phyloP scores from a whole-genome alignment of 2,329 filamentous ascomycete species.

The Fusarium pilosicola region DNA sequence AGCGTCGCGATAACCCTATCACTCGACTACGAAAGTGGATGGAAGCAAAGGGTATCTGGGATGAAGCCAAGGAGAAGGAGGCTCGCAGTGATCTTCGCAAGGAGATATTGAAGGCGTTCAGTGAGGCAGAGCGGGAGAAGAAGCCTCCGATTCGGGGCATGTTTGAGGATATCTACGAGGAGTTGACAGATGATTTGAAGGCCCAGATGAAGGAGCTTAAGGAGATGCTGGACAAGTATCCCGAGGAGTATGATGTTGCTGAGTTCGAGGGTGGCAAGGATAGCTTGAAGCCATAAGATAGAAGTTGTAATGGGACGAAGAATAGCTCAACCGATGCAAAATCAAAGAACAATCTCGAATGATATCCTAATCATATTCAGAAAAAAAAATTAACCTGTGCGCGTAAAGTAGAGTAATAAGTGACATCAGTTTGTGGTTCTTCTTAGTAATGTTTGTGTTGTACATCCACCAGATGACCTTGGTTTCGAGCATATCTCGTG shows the following conservation, averaged over 20 bases:
- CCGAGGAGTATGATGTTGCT: slow-evolving; percentile 87
- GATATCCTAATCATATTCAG: neutral
- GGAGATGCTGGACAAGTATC: slow-evolving; percentile 84
- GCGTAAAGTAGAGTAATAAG: neutral
- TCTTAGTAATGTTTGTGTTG: neutral
- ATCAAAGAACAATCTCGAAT: neutral
- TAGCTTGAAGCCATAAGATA: slow-evolving; percentile 59
- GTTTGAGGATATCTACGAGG: slow-evolving; percentile 92
- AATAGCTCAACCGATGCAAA: neutral
- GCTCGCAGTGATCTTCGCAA: slow-evolving; percentile 73
- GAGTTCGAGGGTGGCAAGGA: slow-evolving; percentile 79
- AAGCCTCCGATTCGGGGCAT: slow-evolving; percentile 76
- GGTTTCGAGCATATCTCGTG: neutral
- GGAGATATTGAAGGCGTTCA: slow-evolving; percentile 85
- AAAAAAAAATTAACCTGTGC: neutral
- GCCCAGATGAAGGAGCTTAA: slow-evolving; percentile 78
- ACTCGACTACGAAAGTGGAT: slow-evolving; percentile 90
- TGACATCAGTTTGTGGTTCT: neutral
- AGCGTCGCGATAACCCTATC: slow-evolving; percentile 88
- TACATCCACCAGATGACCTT: neutral
- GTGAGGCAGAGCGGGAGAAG: slow-evolving; percentile 82
- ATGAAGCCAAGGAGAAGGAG: slow-evolving; percentile 82
- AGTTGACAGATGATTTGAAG: slow-evolving; percentile 80
- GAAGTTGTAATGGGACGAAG: neutral
- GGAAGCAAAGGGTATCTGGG: slow-evolving; percentile 84